Evolutionary conservation across 169 alveolate genomes (phyloP), one percentile per base, ranked within the genome.

Genomic region (Plasmodium blacklocki): DNA sequence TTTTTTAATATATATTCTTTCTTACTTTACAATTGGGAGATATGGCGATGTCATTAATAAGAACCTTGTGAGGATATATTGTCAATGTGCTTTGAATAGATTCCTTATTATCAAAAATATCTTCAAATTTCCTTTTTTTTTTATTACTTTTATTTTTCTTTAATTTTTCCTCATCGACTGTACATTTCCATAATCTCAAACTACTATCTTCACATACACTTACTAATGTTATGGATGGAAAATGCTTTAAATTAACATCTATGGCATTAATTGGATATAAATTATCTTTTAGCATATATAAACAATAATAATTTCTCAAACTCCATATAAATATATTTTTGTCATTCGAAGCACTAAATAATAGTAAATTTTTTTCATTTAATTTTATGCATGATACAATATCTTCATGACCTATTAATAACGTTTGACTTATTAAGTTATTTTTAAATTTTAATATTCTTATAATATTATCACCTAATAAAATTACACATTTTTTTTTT

Each of bases 181-280:
- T 29, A 71, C 59, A 85, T 14, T 59, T 85, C 92, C 92, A 85
- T 18, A 85, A 19, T 45, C 72, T 85, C 26, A 85, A 71, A 85
- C 92, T 71, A 52, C 70, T 71, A 18, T 85, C 92, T 52, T 85
- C 92, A 85, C 92, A 85, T 19, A 85, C 92, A 71, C 92, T 85
- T 43, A 85, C 92, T 4, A 85, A 47, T 23, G 72, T 43, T 23
- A 72, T 43, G 8, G 50, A 43, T 18, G 92, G 92, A 19, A 58
- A 85, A 19, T 54, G 43, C n/a, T 60, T 85, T 21, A 85, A 62
- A 60, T 85, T 85, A 5, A 85, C 62, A 45, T 70, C 92, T n/a
- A 85, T 85, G 9, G 92, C 70, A 62, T 85, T 85, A 52, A 85
- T 85, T 23, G 92, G 32, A 59, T 71, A 85, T 50, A 85, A 62